phyloP scores from a whole-genome alignment of 208 protist species.

The Crithidia fasciculata region DNA sequence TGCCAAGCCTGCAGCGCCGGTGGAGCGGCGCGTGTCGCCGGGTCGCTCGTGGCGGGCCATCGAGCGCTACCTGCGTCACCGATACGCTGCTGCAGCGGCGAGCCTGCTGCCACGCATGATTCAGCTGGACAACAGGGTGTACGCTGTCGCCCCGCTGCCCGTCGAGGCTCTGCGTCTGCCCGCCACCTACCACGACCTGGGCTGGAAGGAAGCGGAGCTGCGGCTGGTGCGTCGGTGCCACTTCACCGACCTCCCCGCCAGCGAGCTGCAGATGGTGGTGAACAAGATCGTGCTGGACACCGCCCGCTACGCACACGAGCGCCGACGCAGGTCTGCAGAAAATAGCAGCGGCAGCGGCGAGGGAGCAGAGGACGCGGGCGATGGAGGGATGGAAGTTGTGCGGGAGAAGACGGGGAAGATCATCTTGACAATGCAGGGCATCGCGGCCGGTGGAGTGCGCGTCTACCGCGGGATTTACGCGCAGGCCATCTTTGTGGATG shows the following conservation, averaged over 20 bases:
- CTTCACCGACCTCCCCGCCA: constrained; percentile 47
- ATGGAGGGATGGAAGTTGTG: constrained; percentile 39
- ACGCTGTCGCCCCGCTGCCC: constrained; percentile 61
- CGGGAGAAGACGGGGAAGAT: constrained; percentile 76
- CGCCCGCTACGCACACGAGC: not conserved
- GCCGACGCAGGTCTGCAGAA: no score
- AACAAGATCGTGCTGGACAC: constrained; percentile 76
- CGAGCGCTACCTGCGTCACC: constrained; percentile 48
- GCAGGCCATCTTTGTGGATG: constrained; percentile 75
- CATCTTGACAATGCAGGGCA: constrained; percentile 51
- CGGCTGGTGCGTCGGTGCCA: constrained; percentile 36
- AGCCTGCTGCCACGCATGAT: constrained; percentile 62
- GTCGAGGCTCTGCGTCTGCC: constrained; percentile 62
- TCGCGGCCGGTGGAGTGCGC: constrained; percentile 63
- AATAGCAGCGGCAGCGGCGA: not conserved
- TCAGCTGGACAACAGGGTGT: constrained; percentile 61
- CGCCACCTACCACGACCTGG: constrained; percentile 62
- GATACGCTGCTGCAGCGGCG: constrained; percentile 18
- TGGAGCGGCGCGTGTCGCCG: constrained; percentile 48
- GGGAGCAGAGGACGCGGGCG: not conserved
- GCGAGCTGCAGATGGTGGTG: constrained; percentile 65
- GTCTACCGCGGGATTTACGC: constrained; percentile 72
- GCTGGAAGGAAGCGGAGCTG: constrained; percentile 72
- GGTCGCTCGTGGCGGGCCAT: constrained; percentile 54
- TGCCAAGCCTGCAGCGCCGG: not conserved